phyloP scores from a whole-genome alignment of 495 filamentous ascomycete genomes.

The Neurospora tetraspora region DNA sequence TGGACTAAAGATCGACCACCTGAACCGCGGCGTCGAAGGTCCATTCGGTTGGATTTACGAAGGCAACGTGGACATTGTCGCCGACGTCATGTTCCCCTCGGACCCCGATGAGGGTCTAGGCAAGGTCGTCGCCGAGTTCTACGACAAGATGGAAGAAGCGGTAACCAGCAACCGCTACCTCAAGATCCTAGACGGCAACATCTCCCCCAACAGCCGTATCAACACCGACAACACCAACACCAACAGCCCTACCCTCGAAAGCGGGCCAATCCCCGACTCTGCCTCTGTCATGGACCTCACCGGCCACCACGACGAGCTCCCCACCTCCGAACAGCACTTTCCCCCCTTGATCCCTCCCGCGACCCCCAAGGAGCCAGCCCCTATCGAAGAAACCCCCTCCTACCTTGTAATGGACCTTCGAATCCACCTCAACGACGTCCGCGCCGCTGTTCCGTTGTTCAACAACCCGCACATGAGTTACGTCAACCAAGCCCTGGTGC shows the following conservation, averaged over 20 bases:
- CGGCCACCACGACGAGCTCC: background rate
- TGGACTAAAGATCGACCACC: constrained; percentile 86
- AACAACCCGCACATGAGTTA: constrained; percentile 76
- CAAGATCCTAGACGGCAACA: constrained; percentile 32
- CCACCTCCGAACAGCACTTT: background rate
- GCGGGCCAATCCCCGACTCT: background rate
- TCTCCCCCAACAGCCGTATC: constrained; percentile 8
- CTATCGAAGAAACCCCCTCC: constrained; percentile 43
- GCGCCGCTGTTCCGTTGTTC: constrained; percentile 85
- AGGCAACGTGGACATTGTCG: constrained; percentile 91
- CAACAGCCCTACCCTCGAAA: constrained; percentile 4
- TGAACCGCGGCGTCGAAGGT: constrained; percentile 87
- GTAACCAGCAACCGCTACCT: constrained; percentile 63
- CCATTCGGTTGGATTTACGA: constrained; percentile 97
- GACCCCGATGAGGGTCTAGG: constrained; percentile 79
- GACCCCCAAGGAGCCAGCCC: constrained; percentile 2
- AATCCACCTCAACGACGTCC: constrained; percentile 84
- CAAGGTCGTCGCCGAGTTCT: constrained; percentile 88
- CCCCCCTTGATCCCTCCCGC: background rate
- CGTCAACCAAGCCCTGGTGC: constrained; percentile 87
- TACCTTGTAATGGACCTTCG: constrained; percentile 84
- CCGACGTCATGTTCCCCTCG: constrained; percentile 84
- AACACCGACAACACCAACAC: constrained; percentile 14
- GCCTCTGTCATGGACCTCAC: constrained; percentile 1
- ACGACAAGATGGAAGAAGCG: constrained; percentile 86